Evolutionary conservation across 2,329 filamentous ascomycete genomes (phyloP), one percentile per base, ranked within the genome.

Genomic region (Aspergillus brunneoviolaceus): DNA sequence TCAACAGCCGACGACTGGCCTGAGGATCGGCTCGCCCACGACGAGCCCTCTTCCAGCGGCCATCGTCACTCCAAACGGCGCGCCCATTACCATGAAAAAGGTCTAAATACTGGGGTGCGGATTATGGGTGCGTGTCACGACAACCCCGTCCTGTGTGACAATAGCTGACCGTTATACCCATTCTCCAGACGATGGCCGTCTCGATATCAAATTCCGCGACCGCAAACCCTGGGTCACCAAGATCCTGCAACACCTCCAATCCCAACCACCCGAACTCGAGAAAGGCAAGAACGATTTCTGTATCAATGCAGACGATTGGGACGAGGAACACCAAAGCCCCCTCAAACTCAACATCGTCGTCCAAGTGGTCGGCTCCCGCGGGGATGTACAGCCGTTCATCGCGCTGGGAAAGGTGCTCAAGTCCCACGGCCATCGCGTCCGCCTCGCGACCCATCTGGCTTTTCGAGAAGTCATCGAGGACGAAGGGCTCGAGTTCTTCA

Each of bases 141-240:
- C n/a, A 2, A 33, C 2, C 9, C 10, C 10, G 12, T 23, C 5
- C n/a, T 21, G 12, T 6, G 10, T 14, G 42, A 52, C 35, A 55
- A 27, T 52, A 35, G 16, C 21, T 57, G 3, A 5, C 19, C 16
- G 5, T 29, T 10, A 31, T 10, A 31, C 31, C 19, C n/a, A 10
- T n/a, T 14, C 4, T n/a, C 6, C n/a, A 87, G 89, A 85, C 61
- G 89, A 93, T 77, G 91, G 91, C 25, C 86, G 91, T 70, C 83
- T 95, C 67, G 87, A 92, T 70, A 92, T 95, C 77, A 88, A 87
- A 63, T 91, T 95, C 76, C 87, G 89, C 70, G 88, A 92, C 72
- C 88, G 86, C 65, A 87, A 84, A 66, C 79, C 82, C 57, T 84
- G 84, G 57, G 79, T 94, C 4, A 86, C 89, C 2, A 85, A 87